phyloP scores from a whole-genome alignment of 768 basidiomycete species.

The Boletus insuetus region DNA sequence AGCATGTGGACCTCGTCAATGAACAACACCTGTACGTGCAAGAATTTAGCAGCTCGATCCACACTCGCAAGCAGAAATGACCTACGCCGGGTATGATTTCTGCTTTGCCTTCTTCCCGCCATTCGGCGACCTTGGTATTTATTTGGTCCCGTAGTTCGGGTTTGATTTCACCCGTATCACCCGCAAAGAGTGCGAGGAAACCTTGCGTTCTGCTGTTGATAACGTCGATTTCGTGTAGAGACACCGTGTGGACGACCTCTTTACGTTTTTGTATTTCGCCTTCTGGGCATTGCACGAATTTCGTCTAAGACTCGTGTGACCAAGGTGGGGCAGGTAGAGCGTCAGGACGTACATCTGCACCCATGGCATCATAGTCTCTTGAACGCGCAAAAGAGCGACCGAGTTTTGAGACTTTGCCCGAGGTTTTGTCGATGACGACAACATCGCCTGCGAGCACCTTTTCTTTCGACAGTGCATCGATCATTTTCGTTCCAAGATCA shows the following conservation, averaged over 20 bases:
- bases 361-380: conserved; percentile 98
- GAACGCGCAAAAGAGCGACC: conserved; percentile 96
- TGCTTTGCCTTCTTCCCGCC: conserved; percentile 98
- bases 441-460: conserved; percentile 95
- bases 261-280: conserved; percentile 98
- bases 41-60: not conserved
- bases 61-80: conserved; percentile 11
- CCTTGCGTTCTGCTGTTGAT: conserved; percentile 99
- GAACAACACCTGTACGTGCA: conserved; percentile 73
- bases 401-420: conserved; percentile 94
- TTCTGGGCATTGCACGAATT: conserved; percentile 97
- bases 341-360: conserved; percentile 77
- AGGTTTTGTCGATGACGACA: conserved; percentile 95
- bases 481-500: conserved; percentile 99
- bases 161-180: conserved; percentile 99
- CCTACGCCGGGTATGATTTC: conserved; percentile 93
- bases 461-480: conserved; percentile 94
- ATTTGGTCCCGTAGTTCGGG: conserved; percentile 95
- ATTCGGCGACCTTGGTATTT: conserved; percentile 94
- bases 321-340: not conserved
- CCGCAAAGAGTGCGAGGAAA: conserved; percentile 91
- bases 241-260: conserved; percentile 96
- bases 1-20: conserved; percentile 99
- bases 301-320: conserved; percentile 60
- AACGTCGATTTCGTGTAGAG: conserved; percentile 97